Base-by-base conservation (phyloP, 257 asterid genomes). In the Sherardia arvensis region DNA sequence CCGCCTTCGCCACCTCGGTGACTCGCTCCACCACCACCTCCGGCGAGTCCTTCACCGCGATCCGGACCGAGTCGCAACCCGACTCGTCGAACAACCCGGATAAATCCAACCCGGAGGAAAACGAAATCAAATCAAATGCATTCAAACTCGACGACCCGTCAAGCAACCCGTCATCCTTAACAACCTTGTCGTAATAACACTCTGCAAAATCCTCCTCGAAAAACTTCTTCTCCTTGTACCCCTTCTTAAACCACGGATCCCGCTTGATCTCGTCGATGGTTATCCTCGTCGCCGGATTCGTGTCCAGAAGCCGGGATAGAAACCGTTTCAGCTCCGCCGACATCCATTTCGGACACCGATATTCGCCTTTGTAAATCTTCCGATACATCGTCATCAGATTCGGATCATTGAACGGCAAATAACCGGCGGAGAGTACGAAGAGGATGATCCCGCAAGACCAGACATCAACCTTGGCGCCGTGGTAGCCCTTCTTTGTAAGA, bases 291-390 rank as follows among this genome's bases (percentile, higher is more conserved):
- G 20, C 62, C 0, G 97, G 96, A 55, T 92, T 85, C 0, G 85
- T 81, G 30, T 89, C 97, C 45, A 92, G 68, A 20, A 89, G 71
- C 12, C 96, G 87, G 63, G 78, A 64, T 18, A 92, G 21, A 38
- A 92, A 76, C 36, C 84, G 86, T 33, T 81, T 92, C 20, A 92
- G 77, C 62, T 89, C 99, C 6, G 87, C 66, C 40, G 99, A 89
- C 81, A 84, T 92, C 95, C 89, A 87, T 63, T 77, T 89, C 0
- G 99, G 99, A 64, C 88, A 87, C 30, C 93, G 77, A 59, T 78
- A 92, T 59, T 89, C 96, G 18, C 97, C 97, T 60, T 81, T 87
- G 87, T 84, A 89, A 18, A 92, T 79, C 57, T 79, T 79, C 53
- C 74, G 64, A 61, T 79, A 79, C 84, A 79, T 79, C 0, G 66